A percentile compares a stretch with the other conserved stretches of the same genome.
These are phyloP conservation scores for Pichia ethanolica DNA, from an alignment of 805 yeast species.

Conservation along the genomic window DNA sequence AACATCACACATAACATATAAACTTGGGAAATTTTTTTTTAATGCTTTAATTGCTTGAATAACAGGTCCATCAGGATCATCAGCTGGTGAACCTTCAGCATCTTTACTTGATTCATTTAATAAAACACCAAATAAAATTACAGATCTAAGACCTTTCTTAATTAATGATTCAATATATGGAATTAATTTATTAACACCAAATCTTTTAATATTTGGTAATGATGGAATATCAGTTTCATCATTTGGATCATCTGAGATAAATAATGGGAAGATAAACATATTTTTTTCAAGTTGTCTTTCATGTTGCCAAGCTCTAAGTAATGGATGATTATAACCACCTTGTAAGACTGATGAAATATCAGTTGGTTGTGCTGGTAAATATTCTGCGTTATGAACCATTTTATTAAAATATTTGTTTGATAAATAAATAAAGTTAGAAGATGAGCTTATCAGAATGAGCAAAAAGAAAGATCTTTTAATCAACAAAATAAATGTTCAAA, in stretches of 20 bases:
- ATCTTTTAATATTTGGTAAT: conserved; percentile 81
- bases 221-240: conserved; percentile 70
- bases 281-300: conserved; percentile 76
- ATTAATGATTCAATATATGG: conserved; percentile 67
- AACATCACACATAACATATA: conserved; percentile 88
- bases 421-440: too few relatives aligned
- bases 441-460: not conserved
- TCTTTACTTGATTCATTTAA: conserved; percentile 71
- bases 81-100: conserved; percentile 79
- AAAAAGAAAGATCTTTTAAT: too few relatives aligned
- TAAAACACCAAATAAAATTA: conserved; percentile 89
- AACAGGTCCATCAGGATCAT: conserved; percentile 94
- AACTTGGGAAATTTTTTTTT: conserved; percentile 61
- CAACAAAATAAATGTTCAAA: too few relatives aligned
- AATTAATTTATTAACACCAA: conserved; percentile 72
- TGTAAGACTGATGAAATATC: conserved; percentile 71
- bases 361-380: conserved; percentile 48
- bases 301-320: conserved; percentile 85
- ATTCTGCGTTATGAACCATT: conserved; percentile 58
- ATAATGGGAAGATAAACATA: conserved; percentile 90
- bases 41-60: conserved; percentile 68
- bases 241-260: conserved; percentile 72
- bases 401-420: too few relatives aligned
- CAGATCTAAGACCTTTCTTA: conserved; percentile 75
- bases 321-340: conserved; percentile 92